Conservation (phyloP, 306 rosid species). For the Ammopiptanthus mongolicus region DNA sequence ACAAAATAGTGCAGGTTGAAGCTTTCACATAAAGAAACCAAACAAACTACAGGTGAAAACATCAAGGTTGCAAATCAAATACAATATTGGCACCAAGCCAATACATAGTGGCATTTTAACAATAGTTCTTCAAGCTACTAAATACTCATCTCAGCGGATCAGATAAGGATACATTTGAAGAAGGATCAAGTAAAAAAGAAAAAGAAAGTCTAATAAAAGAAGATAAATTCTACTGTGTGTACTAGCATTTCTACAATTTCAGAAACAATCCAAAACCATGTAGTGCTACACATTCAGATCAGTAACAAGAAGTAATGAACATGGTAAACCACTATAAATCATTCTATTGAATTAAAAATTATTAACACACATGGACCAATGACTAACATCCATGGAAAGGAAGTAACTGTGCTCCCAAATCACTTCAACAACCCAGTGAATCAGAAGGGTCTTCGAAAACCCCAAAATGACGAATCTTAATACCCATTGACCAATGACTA, state of each 20-base stretch:
- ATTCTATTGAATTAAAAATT: neutral
- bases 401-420: neutral
- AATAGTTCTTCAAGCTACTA: neutral
- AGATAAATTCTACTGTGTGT: neutral
- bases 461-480: neutral
- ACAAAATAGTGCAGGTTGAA: conserved; percentile 1
- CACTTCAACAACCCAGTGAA: conserved; percentile 10
- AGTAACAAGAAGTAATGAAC: neutral
- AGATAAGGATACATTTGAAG: neutral
- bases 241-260: neutral
- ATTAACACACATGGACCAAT: neutral
- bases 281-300: neutral
- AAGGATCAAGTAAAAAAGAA: neutral
- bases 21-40: neutral
- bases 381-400: neutral
- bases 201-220: neutral
- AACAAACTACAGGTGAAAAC: neutral
- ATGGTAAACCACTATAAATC: neutral
- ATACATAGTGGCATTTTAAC: neutral
- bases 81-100: neutral
- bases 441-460: neutral
- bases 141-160: neutral
- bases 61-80: conserved; percentile 1
- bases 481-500: neutral
- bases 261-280: conserved; percentile 8